Conservation (phyloP, 2,329 filamentous ascomycete species). For the Colletotrichum coccodes region DNA sequence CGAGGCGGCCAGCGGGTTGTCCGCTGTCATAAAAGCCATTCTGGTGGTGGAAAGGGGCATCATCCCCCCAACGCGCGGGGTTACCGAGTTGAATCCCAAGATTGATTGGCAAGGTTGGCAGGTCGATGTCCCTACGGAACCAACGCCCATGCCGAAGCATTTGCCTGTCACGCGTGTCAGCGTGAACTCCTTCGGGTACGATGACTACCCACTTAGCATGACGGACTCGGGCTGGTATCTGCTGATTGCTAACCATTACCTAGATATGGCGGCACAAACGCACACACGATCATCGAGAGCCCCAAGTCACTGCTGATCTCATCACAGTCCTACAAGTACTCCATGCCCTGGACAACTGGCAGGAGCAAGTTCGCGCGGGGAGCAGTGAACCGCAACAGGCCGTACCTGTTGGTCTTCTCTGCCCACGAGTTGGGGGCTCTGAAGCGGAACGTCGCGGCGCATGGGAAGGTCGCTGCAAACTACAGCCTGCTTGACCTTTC, state of each 20-base stretch:
- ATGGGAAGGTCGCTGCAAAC: neutral
- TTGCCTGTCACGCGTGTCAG: slow-evolving; percentile 7
- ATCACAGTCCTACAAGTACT: neutral
- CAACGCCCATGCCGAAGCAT: neutral
- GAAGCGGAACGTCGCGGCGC: neutral
- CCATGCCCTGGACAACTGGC: neutral
- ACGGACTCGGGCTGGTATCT: neutral
- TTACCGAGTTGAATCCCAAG: slow-evolving; percentile 39
- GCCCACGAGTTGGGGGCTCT: neutral
- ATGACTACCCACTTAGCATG: neutral
- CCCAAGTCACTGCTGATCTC: neutral
- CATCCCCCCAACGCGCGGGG: slow-evolving; percentile 39
- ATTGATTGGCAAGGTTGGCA: neutral
- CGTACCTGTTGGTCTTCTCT: neutral
- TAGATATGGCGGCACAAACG: slow-evolving; percentile 11
- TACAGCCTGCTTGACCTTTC: neutral
- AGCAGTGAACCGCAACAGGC: neutral
- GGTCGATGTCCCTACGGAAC: neutral
- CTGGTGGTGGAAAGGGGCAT: slow-evolving; percentile 39
- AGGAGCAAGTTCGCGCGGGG: neutral
- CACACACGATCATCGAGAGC: slow-evolving; percentile 19
- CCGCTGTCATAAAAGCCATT: slow-evolving; percentile 40
- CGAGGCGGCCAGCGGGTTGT: slow-evolving; percentile 41
- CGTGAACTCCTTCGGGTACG: slow-evolving; percentile 33
- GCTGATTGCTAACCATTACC: neutral